Conservation (phyloP, 129 eudicot genomes). For the Solidago caesia region DNA sequence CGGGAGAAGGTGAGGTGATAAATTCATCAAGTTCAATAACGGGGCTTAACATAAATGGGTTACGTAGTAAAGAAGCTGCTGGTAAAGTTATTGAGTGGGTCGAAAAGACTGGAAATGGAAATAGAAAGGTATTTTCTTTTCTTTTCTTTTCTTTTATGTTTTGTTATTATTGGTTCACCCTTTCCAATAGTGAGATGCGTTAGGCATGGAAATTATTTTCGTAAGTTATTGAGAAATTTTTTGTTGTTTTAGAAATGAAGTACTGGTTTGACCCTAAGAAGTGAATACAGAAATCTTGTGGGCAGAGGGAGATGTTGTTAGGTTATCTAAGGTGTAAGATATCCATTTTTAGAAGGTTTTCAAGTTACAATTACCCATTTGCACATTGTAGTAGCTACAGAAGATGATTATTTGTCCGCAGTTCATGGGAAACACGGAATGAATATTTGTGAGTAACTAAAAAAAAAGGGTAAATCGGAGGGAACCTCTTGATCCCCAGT, state of each 20-base stretch:
- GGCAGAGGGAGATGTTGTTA: not conserved
- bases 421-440: not conserved
- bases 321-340: not conserved
- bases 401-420: not conserved
- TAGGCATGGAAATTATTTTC: not conserved
- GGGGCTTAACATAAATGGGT: slow-evolving; percentile 78
- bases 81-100: slow-evolving; percentile 74
- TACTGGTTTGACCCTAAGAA: not conserved
- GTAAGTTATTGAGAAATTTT: too few relatives aligned
- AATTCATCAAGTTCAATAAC: slow-evolving; percentile 73
- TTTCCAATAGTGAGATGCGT: not conserved
- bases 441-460: not conserved
- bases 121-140: slow-evolving; percentile 55
- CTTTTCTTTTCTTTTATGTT: not conserved
- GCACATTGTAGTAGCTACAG: not conserved
- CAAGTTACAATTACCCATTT: not conserved
- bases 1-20: slow-evolving; percentile 72
- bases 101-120: slow-evolving; percentile 75
- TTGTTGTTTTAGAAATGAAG: not conserved
- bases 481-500: too few relatives aligned
- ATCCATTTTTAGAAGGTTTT: not conserved
- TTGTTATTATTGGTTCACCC: not conserved
- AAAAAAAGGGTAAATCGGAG: too few relatives aligned
- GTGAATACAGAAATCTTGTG: not conserved
- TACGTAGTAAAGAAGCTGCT: slow-evolving; percentile 72